phyloP scores from a whole-genome alignment of 2,329 filamentous ascomycete species.

The Fusarium newnesense region DNA sequence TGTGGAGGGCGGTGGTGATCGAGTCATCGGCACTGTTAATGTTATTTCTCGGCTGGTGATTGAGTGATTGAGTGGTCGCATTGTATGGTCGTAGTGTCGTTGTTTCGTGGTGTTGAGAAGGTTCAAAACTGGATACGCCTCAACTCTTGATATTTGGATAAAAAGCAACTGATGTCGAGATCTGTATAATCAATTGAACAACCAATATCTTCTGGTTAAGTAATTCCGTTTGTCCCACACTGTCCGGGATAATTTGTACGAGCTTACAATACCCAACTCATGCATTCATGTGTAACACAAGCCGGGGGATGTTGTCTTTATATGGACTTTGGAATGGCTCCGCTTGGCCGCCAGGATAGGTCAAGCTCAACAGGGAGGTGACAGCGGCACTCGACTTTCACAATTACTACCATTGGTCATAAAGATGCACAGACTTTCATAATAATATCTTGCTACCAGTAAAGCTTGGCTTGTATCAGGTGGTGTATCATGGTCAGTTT shows the following conservation, averaged over 20 bases:
- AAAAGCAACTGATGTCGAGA: no score
- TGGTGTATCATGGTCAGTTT: not conserved
- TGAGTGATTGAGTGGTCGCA: not conserved
- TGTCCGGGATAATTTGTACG: not conserved
- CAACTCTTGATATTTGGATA: not conserved
- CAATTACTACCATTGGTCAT: slow-evolving; percentile 20
- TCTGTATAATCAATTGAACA: not conserved
- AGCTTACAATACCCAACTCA: not conserved
- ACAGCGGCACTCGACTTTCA: slow-evolving; percentile 18
- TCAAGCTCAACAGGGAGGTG: slow-evolving; percentile 14
- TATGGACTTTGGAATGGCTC: slow-evolving; percentile 25
- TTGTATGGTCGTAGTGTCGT: not conserved
- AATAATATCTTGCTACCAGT: not conserved
- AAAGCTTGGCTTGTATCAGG: slow-evolving; percentile 4
- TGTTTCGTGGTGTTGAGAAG: not conserved
- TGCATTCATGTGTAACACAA: slow-evolving; percentile 10
- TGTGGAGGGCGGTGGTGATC: not conserved
- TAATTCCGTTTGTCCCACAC: not conserved
- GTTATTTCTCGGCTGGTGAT: not conserved
- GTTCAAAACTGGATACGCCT: not conserved
- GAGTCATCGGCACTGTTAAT: not conserved
- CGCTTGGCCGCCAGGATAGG: slow-evolving; percentile 18
- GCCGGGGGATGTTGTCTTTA: slow-evolving; percentile 30
- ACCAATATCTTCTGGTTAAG: not conserved
- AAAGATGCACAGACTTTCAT: slow-evolving; percentile 19